Percentiles rank a stretch among this genome's conserved stretches.
phyloP scores from a whole-genome alignment of 2,329 filamentous ascomycete genomes.

The Ilyonectria robusta region DNA sequence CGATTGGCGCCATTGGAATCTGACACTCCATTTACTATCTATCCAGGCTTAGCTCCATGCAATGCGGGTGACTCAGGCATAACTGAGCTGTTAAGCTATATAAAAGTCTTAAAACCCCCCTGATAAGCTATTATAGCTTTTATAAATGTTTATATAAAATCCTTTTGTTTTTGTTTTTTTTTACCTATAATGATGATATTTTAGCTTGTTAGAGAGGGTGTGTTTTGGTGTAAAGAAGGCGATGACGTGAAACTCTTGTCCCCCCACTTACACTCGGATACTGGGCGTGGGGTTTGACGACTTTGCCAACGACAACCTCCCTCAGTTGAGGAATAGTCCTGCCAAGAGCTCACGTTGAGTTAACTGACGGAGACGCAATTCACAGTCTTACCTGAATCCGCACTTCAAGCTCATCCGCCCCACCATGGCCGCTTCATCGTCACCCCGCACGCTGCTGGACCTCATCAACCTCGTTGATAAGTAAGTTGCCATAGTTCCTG shows the following conservation, averaged over 20 bases:
- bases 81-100: background rate
- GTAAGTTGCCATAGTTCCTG: conserved; percentile 47
- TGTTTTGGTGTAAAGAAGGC: too few species aligned
- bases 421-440: conserved; percentile 29
- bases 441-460: conserved; percentile 51
- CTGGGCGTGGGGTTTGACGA: background rate
- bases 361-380: background rate
- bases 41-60: conserved; percentile 20
- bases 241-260: too few species aligned
- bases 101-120: too few species aligned
- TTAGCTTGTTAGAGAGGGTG: too few species aligned
- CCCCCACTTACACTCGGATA: background rate
- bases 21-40: background rate
- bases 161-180: too few species aligned
- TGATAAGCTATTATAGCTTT: too few species aligned
- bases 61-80: conserved; percentile 12
- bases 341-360: background rate
- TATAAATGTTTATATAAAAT: too few species aligned
- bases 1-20: background rate
- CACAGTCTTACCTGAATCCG: conserved; percentile 5
- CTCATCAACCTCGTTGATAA: conserved; percentile 60
- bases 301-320: background rate
- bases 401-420: background rate
- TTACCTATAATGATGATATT: too few species aligned
- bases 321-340: background rate